phyloP scores from a whole-genome alignment of 441 rosid genomes.

The Heliophila coronopifolia region DNA sequence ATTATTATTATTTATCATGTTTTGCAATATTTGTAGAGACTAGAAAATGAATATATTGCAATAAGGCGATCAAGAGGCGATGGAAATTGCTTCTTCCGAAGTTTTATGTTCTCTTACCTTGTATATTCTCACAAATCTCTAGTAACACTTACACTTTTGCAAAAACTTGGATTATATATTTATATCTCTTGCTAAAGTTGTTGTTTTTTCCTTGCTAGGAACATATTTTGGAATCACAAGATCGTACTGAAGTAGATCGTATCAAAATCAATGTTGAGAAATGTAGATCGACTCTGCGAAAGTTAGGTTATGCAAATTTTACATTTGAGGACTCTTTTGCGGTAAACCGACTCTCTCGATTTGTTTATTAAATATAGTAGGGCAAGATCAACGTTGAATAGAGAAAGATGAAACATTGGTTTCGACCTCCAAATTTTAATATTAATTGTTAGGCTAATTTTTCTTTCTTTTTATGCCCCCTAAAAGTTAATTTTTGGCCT shows the following conservation, averaged over 20 bases:
- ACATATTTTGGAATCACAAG: constrained; percentile 68
- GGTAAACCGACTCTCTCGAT: constrained; percentile 34
- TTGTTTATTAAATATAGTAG: no score
- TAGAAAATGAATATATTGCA: constrained; percentile 49
- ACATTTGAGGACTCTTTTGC: constrained; percentile 94
- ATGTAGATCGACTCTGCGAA: constrained; percentile 71
- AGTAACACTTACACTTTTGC: no score
- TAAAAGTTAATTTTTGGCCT: no score
- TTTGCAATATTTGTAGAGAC: constrained; percentile 37
- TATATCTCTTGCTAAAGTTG: constrained; percentile 3
- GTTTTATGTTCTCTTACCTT: constrained; percentile 86
- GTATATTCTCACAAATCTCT: no score
- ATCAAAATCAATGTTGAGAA: constrained; percentile 67
- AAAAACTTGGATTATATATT: no score
- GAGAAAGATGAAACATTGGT: no score
- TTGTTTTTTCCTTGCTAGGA: constrained; percentile 38
- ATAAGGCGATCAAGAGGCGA: constrained; percentile 89
- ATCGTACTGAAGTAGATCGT: constrained; percentile 65
- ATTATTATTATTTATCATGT: no score
- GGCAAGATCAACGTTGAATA: no score
- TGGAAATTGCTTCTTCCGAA: constrained; percentile 86
- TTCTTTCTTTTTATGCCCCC: no score
- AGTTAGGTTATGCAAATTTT: constrained; percentile 80
- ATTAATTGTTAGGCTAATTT: no score
- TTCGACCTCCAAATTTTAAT: no score